Percentiles rank a stretch among this genome's conserved stretches.
Evolutionary conservation across 495 filamentous ascomycete genomes (phyloP).

Genomic region (Penicillium samsonianum): DNA sequence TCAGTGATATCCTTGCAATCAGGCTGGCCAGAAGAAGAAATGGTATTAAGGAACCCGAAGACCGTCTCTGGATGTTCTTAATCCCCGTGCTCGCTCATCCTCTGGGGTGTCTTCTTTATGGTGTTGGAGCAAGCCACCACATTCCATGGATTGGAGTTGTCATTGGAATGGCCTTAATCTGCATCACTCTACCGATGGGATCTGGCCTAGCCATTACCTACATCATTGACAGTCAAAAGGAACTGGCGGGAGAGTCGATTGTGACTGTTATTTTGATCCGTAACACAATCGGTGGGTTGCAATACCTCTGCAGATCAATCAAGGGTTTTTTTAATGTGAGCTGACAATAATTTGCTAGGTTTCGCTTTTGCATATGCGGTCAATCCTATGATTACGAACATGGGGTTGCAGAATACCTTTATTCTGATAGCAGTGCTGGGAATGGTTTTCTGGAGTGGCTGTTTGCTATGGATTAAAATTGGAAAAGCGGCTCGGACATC

Average conservation of each 20-base stretch:
- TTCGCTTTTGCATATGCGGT: conserved; percentile 6
- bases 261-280: conserved; percentile 58
- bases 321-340: background rate
- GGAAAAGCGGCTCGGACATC: conserved; percentile 1
- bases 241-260: conserved; percentile 54
- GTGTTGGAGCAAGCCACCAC: conserved; percentile 20
- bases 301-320: background rate
- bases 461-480: conserved; percentile 3
- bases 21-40: conserved; percentile 30
- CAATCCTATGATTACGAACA: conserved; percentile 3
- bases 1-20: conserved; percentile 28
- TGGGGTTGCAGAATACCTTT: conserved; percentile 7
- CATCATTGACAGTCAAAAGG: conserved; percentile 32
- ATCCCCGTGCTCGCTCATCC: conserved; percentile 14
- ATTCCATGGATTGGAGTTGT: conserved; percentile 29
- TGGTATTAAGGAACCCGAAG: conserved; percentile 40
- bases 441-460: conserved; percentile 1
- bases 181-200: conserved; percentile 19
- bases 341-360: conserved; percentile 1
- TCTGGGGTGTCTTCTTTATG: conserved; percentile 18
- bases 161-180: conserved; percentile 23
- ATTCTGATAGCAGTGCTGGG: conserved; percentile 3
- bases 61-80: conserved; percentile 22
- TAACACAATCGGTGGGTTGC: conserved; percentile 49
- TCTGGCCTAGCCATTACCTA: conserved; percentile 25